Evolutionary conservation across 1,284 basidiomycete genomes (phyloP), one percentile per base, ranked within the genome.

Genomic region (Cronartium ribicola): DNA sequence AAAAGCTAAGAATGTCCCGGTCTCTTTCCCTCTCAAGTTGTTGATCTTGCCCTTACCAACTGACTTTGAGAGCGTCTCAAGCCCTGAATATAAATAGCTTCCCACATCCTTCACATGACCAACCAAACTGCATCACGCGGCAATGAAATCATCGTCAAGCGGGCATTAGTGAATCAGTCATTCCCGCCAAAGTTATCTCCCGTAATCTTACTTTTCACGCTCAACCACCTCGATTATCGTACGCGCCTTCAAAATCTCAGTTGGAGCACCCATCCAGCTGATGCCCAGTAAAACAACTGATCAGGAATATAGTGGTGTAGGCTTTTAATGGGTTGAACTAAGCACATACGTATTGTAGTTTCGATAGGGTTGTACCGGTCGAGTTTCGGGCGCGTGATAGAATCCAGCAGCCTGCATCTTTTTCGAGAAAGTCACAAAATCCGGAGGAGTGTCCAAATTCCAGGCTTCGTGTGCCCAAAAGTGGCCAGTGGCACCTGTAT

Each of bases 391-490:
- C 70, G 82, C 82, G 80, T 86, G 85, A 79, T 83, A 86, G 79
- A 85, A 84, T 1, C 82, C 82, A 22, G 81, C 80, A 3, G 82
- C 82, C 76, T 85, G 84, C 82, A 84, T 83, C 80, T 85, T 84
- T 78, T 84, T 74, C 63, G 81, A 82, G 77, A 86, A 86, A 14
- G 84, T 84, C 46, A 86, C 84, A 77, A 86, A 85, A 79, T 86
- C 85, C 11, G 85, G 83, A 77, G 79, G 80, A 63, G 75, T 79
- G 17, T 77, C 75, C 55, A 86, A 78, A 11, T 81, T 81, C 85
- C 85, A 86, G 77, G 84, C 83, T 75, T 85, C 85, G 79, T 85
- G 84, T 0, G 85, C 85, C 85, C 85, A 86, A 79, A 86, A 85
- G 7, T 81, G 81, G 17, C 85, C 85, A 0, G 85, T 86, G 0